phyloP scores from a whole-genome alignment of 148 eudicot genomes.

The Chenopodium formosanum region DNA sequence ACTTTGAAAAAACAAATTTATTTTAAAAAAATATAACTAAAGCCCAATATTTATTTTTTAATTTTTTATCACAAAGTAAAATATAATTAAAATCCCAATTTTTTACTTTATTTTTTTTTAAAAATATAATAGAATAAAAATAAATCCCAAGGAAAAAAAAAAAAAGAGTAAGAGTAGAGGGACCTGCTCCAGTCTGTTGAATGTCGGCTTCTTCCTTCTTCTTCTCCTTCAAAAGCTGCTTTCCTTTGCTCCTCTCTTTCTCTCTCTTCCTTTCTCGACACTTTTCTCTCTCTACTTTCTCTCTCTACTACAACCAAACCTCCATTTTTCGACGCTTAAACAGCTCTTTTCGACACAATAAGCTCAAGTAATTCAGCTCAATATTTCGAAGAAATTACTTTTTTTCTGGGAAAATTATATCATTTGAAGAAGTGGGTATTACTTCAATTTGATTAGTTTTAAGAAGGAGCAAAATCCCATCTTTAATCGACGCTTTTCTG shows the following conservation, averaged over 20 bases:
- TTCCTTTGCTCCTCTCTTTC: slow-evolving; percentile 15
- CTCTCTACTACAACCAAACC: slow-evolving; percentile 19
- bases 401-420: neutral
- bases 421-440: slow-evolving; percentile 16
- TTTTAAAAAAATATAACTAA: too few relatives aligned
- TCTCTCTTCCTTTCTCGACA: neutral
- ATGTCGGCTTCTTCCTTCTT: slow-evolving; percentile 53
- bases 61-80: too few relatives aligned
- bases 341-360: neutral
- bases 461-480: neutral
- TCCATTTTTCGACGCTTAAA: neutral
- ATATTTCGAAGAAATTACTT: neutral
- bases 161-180: slow-evolving; percentile 15
- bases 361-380: neutral
- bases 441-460: slow-evolving; percentile 12
- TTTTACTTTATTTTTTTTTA: too few relatives aligned
- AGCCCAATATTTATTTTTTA: too few relatives aligned
- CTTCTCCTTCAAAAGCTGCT: slow-evolving; percentile 33
- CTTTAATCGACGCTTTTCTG: neutral
- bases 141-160: neutral
- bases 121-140: neutral
- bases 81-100: too few relatives aligned
- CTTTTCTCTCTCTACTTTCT: slow-evolving; percentile 9
- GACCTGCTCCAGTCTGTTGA: slow-evolving; percentile 35
- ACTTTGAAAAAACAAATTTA: too few relatives aligned